These are phyloP conservation scores for Suillus clintonianus DNA, from an alignment of 768 basidiomycete species.

Conservation along the genomic window DNA sequence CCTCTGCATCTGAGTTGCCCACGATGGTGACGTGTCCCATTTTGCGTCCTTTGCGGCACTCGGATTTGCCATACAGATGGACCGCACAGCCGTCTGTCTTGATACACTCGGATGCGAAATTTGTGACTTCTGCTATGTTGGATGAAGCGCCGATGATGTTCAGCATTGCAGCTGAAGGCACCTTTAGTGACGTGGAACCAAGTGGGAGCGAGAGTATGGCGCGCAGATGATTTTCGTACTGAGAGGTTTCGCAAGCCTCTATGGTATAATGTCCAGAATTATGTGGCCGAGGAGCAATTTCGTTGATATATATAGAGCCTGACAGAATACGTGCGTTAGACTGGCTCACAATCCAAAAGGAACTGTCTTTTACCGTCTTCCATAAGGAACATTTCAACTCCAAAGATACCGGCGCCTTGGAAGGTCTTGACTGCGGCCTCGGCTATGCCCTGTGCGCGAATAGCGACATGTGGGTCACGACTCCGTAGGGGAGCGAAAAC, in stretches of 20 bases:
- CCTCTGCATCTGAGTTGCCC: constrained; percentile 76
- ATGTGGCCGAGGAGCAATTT: constrained; percentile 97
- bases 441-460: constrained; percentile 69
- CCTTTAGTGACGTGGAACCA: constrained; percentile 85
- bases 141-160: constrained; percentile 89
- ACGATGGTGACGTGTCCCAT: constrained; percentile 97
- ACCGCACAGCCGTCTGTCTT: constrained; percentile 72
- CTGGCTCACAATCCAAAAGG: neutral
- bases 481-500: constrained; percentile 86
- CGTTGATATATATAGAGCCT: constrained; percentile 87
- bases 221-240: constrained; percentile 96
- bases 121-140: constrained; percentile 58
- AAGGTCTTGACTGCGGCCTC: constrained; percentile 79
- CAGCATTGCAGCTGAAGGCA: constrained; percentile 88
- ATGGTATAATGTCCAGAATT: constrained; percentile 99
- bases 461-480: constrained; percentile 52
- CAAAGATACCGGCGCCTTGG: constrained; percentile 91
- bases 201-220: constrained; percentile 90
- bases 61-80: constrained; percentile 94
- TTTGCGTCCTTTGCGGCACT: constrained; percentile 87
- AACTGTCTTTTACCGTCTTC: constrained; percentile 60
- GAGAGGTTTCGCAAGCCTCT: constrained; percentile 94
- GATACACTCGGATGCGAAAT: constrained; percentile 61
- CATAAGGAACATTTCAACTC: constrained; percentile 98
- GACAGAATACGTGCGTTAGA: neutral